Conservation (phyloP, 1,284 basidiomycete genomes). For the Leccinum pachyderme region DNA sequence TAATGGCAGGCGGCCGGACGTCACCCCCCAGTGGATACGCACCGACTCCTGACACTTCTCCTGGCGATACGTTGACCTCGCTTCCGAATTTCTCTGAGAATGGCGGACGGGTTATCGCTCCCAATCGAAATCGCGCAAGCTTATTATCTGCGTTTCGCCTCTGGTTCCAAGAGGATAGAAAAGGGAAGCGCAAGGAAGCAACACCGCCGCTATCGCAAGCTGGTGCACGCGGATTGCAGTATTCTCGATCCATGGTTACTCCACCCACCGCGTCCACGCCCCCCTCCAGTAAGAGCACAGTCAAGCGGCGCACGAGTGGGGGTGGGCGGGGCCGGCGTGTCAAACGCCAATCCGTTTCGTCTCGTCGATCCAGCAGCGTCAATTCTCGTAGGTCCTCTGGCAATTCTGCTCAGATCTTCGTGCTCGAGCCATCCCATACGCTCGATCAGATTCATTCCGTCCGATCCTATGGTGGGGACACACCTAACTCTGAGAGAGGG, state of each 20-base stretch:
- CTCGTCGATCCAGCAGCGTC: constrained; percentile 77
- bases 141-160: constrained; percentile 68
- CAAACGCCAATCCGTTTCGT: constrained; percentile 66
- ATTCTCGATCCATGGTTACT: constrained; percentile 27
- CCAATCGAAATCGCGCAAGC: constrained; percentile 61
- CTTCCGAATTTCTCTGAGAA: constrained; percentile 51
- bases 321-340: constrained; percentile 49
- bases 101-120: constrained; percentile 33
- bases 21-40: constrained; percentile 36
- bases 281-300: constrained; percentile 34
- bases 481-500: constrained; percentile 77
- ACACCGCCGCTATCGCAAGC: constrained; percentile 31
- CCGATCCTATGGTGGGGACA: constrained; percentile 68
- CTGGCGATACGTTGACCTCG: constrained; percentile 52
- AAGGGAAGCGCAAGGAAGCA: constrained; percentile 67
- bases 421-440: constrained; percentile 53
- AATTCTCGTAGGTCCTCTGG: constrained; percentile 75
- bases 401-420: constrained; percentile 58
- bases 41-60: constrained; percentile 54
- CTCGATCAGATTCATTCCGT: constrained; percentile 52
- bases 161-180: constrained; percentile 81
- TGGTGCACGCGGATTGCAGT: constrained; percentile 19
- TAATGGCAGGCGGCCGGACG: constrained; percentile 50
- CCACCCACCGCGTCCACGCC: constrained; percentile 19
- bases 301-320: constrained; percentile 49